A percentile compares a stretch with the other conserved stretches of the same genome.
Evolutionary conservation across 305 asterid species (phyloP).

Genomic region (Ilex paraguariensis): DNA sequence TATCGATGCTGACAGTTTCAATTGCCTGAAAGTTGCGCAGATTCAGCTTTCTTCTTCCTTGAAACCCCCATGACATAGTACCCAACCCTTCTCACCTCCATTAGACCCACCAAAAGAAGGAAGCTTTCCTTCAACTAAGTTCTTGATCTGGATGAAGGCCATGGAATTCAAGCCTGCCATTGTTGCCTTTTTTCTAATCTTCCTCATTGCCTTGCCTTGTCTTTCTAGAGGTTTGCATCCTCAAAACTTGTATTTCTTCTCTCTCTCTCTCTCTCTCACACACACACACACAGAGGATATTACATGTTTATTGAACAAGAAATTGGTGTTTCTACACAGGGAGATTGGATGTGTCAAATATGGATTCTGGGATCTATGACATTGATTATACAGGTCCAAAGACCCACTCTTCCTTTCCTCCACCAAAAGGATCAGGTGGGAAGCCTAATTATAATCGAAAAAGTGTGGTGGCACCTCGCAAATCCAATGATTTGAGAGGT

Average conservation of each 20-base stretch:
- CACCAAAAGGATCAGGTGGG: conserved; percentile 18
- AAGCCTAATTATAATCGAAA: conserved; percentile 15
- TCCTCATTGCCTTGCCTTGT: conserved; percentile 5
- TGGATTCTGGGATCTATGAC: conserved; percentile 15
- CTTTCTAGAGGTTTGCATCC: neutral
- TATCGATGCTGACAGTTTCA: conserved; percentile 36
- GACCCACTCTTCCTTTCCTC: conserved; percentile 31
- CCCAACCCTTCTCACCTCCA: too few relatives aligned
- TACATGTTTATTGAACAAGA: conserved; percentile 1
- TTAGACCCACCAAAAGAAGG: too few relatives aligned
- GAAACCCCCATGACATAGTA: too few relatives aligned
- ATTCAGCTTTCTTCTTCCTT: too few relatives aligned
- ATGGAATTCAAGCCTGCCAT: neutral
- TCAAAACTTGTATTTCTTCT: neutral
- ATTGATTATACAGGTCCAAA: conserved; percentile 38
- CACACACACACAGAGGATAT: too few relatives aligned
- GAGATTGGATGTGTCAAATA: conserved; percentile 1
- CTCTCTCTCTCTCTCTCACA: neutral
- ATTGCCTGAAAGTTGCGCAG: too few relatives aligned
- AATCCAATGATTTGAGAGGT: conserved; percentile 20
- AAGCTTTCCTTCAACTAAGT: too few relatives aligned
- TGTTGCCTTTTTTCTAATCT: neutral
- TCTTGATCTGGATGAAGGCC: too few relatives aligned
- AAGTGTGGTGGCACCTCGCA: conserved; percentile 2
- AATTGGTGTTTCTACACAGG: conserved; percentile 3